Conservation (phyloP, 2,329 filamentous ascomycete genomes). For the Calonectria hawksworthii region DNA sequence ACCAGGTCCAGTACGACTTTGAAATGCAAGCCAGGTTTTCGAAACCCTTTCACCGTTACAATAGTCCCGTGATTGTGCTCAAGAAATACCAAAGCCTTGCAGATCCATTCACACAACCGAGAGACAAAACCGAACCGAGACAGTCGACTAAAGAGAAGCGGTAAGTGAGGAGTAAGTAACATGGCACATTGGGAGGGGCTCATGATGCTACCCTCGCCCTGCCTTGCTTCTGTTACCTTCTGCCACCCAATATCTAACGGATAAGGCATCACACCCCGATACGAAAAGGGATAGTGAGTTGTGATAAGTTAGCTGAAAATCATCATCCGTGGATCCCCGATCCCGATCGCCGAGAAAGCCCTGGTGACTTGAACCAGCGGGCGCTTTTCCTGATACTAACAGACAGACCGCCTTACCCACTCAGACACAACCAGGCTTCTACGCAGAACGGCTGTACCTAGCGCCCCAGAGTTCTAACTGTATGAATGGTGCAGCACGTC, state of each 20-base stretch:
- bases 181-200: background rate
- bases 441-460: background rate
- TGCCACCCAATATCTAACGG: background rate
- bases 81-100: slow-evolving; percentile 4
- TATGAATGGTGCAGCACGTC: background rate
- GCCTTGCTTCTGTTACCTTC: background rate
- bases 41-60: background rate
- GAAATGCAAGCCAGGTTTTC: background rate
- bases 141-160: background rate
- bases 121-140: background rate
- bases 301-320: background rate
- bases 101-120: background rate
- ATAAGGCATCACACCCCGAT: background rate
- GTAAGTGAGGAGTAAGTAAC: background rate
- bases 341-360: background rate
- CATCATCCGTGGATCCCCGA: background rate
- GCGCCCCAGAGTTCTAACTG: background rate
- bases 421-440: too few species aligned
- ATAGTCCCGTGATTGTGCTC: slow-evolving; percentile 3
- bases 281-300: background rate
- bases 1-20: slow-evolving; percentile 2
- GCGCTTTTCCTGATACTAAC: background rate
- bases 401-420: background rate
- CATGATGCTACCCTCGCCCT: background rate
- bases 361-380: background rate